Percentiles rank a stretch among this genome's conserved stretches.
Evolutionary conservation across 1,139 yeast genomes (phyloP).

Genomic region (Debaryomyces nepalensis): DNA sequence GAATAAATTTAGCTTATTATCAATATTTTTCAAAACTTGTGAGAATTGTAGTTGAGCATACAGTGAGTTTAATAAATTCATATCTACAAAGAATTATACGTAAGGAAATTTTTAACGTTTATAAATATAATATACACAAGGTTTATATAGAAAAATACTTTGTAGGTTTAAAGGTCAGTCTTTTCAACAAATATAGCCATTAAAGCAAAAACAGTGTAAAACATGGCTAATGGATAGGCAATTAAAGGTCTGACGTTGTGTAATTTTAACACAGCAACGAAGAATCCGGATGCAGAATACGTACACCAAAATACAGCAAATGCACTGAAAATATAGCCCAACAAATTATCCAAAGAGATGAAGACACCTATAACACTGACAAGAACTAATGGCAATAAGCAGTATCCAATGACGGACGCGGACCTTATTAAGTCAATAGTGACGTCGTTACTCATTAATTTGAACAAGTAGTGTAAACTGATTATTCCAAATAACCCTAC

Average conservation of each 20-base stretch:
- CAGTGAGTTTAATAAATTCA: no score
- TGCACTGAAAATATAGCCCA: constrained; percentile 74
- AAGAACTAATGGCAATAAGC: constrained; percentile 86
- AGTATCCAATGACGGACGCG: constrained; percentile 93
- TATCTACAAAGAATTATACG: no score
- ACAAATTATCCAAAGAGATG: constrained; percentile 65
- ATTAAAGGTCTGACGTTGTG: constrained; percentile 86
- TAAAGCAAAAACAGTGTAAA: constrained; percentile 91
- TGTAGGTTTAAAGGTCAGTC: constrained; percentile 18
- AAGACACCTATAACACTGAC: constrained; percentile 78
- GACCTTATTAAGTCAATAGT: constrained; percentile 73
- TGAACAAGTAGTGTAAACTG: constrained; percentile 81
- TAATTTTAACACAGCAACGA: constrained; percentile 81
- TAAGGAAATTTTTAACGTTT: no score
- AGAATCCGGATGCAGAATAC: constrained; percentile 90
- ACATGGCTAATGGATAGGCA: constrained; percentile 92
- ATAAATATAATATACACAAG: constrained; percentile 10
- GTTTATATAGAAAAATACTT: constrained; percentile 1
- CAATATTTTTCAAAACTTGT: constrained; percentile 6
- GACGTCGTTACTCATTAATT: constrained; percentile 72
- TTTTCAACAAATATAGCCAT: constrained; percentile 90
- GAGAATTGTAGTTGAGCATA: no score
- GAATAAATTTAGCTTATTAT: background rate
- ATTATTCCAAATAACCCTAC: constrained; percentile 92
- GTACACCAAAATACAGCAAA: constrained; percentile 93